Base-by-base conservation (phyloP, 495 filamentous ascomycete species). In the Rostrohypoxylon terebratum region DNA sequence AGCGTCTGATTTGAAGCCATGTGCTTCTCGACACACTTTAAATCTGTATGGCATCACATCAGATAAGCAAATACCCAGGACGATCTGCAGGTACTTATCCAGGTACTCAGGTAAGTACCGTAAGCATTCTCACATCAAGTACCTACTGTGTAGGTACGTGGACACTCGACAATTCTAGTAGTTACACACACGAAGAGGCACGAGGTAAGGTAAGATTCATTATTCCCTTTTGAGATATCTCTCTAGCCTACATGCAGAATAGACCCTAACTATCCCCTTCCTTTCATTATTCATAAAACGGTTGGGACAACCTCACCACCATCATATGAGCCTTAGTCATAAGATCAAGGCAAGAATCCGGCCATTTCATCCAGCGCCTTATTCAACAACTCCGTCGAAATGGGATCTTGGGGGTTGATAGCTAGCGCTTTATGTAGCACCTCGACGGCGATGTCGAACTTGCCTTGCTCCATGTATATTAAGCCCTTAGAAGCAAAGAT, bases 401-500 rank as follows among this genome's bases (percentile, higher is more conserved):
- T 89, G 9, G 91, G 88, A 44, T 93, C 92, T 83, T 83, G 91
- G 64, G 82, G 90, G 74, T 84, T 88, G 77, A 83, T 91, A 67
- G 81, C 91, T 68, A 96, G 85, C 0, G 93, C 93, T 81, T 95
- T 89, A 71, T 93, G 90, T 21, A 92, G 81, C 3, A 85, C 84
- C 33, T 88, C 84, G 13, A 93, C 88, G 0, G 92, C 92, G 8
- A 92, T 88, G 67, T 88, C 87, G 7, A 89, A 87, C 36, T 85
- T 84, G 3, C 74, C 74, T 68, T 90, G 81, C 72, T 94, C 91
- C 65, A 95, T 80, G 57, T 92, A 83, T 23, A 94, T 88, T 11
- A 96, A 79, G 0, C 92, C 93, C 75, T 93, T 93, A 0, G 93
- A 89, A 58, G 85, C 85, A 67, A 92, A 90, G n/a, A 92, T 82